Evolutionary conservation across 371 early-diverging fungal genomes (phyloP), one percentile per base, ranked within the genome.

Genomic region (Rhizopus arrhizus): DNA sequence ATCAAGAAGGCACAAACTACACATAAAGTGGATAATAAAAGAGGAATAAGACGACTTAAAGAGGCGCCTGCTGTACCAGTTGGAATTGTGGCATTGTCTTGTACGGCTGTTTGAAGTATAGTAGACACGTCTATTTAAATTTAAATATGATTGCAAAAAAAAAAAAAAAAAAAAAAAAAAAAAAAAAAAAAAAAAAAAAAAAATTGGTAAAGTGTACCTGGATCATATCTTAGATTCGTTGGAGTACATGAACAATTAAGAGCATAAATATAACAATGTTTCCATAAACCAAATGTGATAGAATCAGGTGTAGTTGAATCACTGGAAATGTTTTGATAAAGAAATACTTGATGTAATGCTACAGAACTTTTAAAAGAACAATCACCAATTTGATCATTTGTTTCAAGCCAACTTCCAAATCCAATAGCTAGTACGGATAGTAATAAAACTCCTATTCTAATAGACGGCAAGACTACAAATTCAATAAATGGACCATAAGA

Each of bases 211-310:
- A n/a, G 16, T 38, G 57, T 70, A 77, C 78, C 78, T 45, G 69
- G 67, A 36, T 69, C 65, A 55, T 77, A 77, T 29, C 35, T 62
- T 12, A 77, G 57, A 43, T 57, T 54, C 15, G 66, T 54, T 3
- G 70, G 49, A 22, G 72, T 56, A 51, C 78, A 77, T 9, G 72
- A 64, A 53, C 74, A 74, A 51, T 73, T 72, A 4, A 64, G 69
- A 36, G 74, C 59, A 46, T 70, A 77, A 28, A 73, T 58, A 62
- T 70, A 72, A 43, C 78, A 77, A 40, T 68, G 66, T 42, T 68
- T 64, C 78, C 78, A 77, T 34, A 77, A 45, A 6, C 78, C 78
- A 67, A 77, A 66, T 3, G 74, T 59, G 11, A 77, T 70, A 40
- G 66, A 64, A 43, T 68, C 67, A 5, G 78, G 78, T 28, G 66